These are phyloP conservation scores for Candolleomyces aberdarensis DNA, from an alignment of 768 basidiomycete genomes.

Conservation along the genomic window DNA sequence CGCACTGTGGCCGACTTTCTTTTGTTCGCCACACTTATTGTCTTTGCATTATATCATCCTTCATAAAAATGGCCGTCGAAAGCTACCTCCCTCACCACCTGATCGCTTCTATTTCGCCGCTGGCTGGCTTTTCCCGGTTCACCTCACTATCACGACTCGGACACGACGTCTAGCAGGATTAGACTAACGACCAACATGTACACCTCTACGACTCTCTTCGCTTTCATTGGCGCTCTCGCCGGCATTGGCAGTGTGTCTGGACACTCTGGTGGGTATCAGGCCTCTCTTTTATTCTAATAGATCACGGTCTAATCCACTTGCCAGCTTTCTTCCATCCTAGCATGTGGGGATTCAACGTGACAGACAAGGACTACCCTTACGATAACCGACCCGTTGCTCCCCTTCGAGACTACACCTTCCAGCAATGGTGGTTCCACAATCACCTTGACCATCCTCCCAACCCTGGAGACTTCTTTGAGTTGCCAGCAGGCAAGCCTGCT, in stretches of 20 bases:
- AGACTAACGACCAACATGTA: neutral
- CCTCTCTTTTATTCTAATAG: neutral
- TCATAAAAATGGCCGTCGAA: too few species aligned
- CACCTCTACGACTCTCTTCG: neutral
- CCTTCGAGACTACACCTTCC: slow-evolving; percentile 47
- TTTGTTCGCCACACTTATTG: too few species aligned
- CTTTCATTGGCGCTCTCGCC: neutral
- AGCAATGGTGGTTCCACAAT: slow-evolving; percentile 62
- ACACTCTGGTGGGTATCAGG: slow-evolving; percentile 1
- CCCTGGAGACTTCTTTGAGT: slow-evolving; percentile 50
- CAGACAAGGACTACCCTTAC: slow-evolving; percentile 46
- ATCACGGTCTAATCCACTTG: neutral
- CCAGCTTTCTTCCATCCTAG: slow-evolving; percentile 52
- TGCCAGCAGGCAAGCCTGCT: slow-evolving; percentile 54
- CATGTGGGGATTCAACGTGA: slow-evolving; percentile 74
- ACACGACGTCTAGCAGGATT: neutral
- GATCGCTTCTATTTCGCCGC: neutral
- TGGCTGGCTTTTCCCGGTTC: neutral
- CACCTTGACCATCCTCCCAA: slow-evolving; percentile 60
- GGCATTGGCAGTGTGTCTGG: neutral
- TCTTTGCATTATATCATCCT: too few species aligned
- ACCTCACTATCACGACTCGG: neutral
- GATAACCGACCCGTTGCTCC: slow-evolving; percentile 61
- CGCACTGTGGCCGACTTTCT: too few species aligned
- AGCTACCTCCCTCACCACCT: neutral